Evolutionary conservation across 2,329 filamentous ascomycete genomes (phyloP).

Genomic region (Karstenula rhodostoma): DNA sequence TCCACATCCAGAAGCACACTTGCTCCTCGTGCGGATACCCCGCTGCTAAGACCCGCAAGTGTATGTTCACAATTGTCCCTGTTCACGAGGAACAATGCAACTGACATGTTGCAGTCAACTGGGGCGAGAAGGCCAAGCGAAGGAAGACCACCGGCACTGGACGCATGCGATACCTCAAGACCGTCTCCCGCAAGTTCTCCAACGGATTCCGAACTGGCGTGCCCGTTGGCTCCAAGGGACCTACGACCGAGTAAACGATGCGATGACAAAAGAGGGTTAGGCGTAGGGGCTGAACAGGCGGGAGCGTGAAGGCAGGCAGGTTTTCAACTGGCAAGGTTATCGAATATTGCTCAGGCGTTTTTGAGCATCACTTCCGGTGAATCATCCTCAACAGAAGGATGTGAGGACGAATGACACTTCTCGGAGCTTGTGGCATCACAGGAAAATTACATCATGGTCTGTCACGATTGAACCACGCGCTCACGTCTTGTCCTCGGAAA

Average conservation of each 20-base stretch:
- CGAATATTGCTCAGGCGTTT: conserved; percentile 50
- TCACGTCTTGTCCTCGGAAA: not conserved
- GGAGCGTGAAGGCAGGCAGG: conserved; percentile 42
- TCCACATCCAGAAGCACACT: conserved; percentile 99
- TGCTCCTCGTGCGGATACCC: conserved; percentile 97
- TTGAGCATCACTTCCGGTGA: conserved; percentile 42
- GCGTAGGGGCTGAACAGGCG: conserved; percentile 35
- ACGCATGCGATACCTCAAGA: conserved; percentile 94
- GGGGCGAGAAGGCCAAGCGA: conserved; percentile 99
- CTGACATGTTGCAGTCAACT: conserved; percentile 78
- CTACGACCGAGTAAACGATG: conserved; percentile 47
- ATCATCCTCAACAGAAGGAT: conserved; percentile 38
- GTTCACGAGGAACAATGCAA: conserved; percentile 20
- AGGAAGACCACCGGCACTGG: conserved; percentile 99
- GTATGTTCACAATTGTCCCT: conserved; percentile 69
- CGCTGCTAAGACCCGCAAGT: conserved; percentile 96
- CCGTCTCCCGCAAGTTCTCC: conserved; percentile 90
- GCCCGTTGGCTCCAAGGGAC: conserved; percentile 83
- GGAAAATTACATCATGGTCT: conserved; percentile 52
- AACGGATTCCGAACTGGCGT: conserved; percentile 95
- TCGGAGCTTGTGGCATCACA: conserved; percentile 47
- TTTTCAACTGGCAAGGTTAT: conserved; percentile 38
- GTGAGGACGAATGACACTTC: conserved; percentile 39
- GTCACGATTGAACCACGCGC: conserved; percentile 45
- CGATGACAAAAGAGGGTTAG: conserved; percentile 25